Base-by-base conservation (phyloP, 2,329 filamentous ascomycete species). In the Aspergillus clavatus region DNA sequence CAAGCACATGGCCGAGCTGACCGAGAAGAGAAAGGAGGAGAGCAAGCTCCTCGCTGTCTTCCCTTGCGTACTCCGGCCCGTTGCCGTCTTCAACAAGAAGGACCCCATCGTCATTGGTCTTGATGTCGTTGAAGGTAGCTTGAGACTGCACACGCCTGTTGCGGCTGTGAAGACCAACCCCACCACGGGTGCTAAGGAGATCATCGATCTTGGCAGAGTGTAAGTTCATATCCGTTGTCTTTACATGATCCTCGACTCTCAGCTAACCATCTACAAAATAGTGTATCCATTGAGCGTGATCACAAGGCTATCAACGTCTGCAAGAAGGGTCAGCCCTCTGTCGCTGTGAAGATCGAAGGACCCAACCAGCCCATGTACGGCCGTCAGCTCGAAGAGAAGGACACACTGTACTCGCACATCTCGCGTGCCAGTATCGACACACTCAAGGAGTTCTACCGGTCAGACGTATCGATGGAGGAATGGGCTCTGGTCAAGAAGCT, bases 21-120 rank as follows among this genome's bases (percentile, higher is more conserved):
- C 84, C 23, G 89, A 91, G 72, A 85, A 90, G 77, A 90, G 89
- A 75, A 96, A 96, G 77, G 91, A 97, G 63, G 90, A 97, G 62
- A 87, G 84, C 61, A 97, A 97, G 76, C 82, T 96, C 74, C 73
- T 93, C 60, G 94, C 93, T 35, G 91, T 98, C 58, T 98, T 97
- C 81, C 94, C 93, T 27, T 97, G 93, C 64, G 87, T 97, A 28
- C 80, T 98, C 45, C 81, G 80, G 56, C 82, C 91, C 0, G 87
- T 98, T 29, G 89, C 89, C 12, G 87, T 98, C 22, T 98, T 98
- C 81, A 97, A 97, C 80, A 98, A 98, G 80, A 95, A 90, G 41
- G 81, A 83, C 55, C 93, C 93, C 28, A 97, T 98, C 57, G 88
- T 98, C 47, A 76, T 98, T 39, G 93, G 93, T 74, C 86, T 97